A percentile compares a stretch with the other conserved stretches of the same genome.
Evolutionary conservation across 2,329 filamentous ascomycete genomes (phyloP).

Genomic region (Aureobasidium sp.): DNA sequence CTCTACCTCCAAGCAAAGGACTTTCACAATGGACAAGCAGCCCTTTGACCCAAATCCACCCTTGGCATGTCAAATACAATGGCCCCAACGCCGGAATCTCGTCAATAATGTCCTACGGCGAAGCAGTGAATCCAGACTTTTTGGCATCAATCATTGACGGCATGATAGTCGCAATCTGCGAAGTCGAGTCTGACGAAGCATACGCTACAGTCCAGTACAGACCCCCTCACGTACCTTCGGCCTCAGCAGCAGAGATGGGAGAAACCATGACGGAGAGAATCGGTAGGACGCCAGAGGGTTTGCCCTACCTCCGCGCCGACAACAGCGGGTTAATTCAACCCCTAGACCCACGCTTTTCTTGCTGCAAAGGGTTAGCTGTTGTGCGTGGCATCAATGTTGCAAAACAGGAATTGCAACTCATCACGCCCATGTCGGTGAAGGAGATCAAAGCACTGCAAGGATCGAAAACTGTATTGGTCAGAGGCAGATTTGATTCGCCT

Average conservation of each 20-base stretch:
- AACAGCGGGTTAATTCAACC: constrained; percentile 36
- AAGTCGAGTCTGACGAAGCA: constrained; percentile 41
- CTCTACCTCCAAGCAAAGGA: constrained; percentile 15
- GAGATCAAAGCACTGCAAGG: constrained; percentile 26
- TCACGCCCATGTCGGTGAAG: constrained; percentile 48
- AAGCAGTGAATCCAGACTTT: constrained; percentile 49
- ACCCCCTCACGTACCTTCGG: not conserved
- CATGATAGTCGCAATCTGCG: constrained; percentile 57
- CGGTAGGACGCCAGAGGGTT: constrained; percentile 38
- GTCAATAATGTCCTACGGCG: constrained; percentile 61
- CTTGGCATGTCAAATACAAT: constrained; percentile 55
- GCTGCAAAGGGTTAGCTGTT: constrained; percentile 55
- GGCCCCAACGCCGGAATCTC: constrained; percentile 45
- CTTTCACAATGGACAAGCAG: constrained; percentile 40
- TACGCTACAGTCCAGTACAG: constrained; percentile 4
- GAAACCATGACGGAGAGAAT: constrained; percentile 22
- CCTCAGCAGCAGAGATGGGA: not conserved
- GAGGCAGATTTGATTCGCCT: constrained; percentile 59
- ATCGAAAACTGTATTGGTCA: constrained; percentile 51
- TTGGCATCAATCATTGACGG: constrained; percentile 61
- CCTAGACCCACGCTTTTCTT: constrained; percentile 52
- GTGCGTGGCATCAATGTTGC: constrained; percentile 58
- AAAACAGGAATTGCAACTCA: constrained; percentile 49
- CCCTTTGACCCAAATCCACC: constrained; percentile 48
- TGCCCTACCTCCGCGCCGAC: constrained; percentile 55